Base-by-base conservation (phyloP, 345 rosid species). In the Erodium maritimum region DNA sequence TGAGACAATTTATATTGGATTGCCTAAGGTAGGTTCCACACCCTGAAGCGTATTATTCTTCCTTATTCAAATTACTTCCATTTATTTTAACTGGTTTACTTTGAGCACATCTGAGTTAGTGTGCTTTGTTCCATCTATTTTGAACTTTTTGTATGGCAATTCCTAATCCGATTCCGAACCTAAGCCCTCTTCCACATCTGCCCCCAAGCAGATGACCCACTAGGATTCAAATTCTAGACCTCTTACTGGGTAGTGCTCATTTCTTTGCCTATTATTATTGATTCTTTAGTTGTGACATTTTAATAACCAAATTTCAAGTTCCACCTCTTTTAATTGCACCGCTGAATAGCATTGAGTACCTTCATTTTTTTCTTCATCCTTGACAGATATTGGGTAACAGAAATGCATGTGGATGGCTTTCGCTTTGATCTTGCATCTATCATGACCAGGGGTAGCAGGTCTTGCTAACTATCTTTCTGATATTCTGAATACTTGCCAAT, bases 371-470 rank as follows among this genome's bases (percentile, higher is more conserved):
- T 54, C 19, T 5, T 60, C 54, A 11, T 60, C 55, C 61, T 61
- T 37, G 63, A 66, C 93, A 91, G 98, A 70, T 91, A 91, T 79
- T 91, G 98, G 98, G 98, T 86, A 50, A 79, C 80, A 53, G 98
- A 91, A 76, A 86, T 91, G 90, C 98, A 91, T 71, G 98, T 86
- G 8, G 98, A 91, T 71, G 98, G 98, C 46, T 91, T 91, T 74
- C 98, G 98, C 71, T 91, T 88, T 79, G 96, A 91, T 73, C 98
- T 91, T 75, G 98, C 88, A 69, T 91, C 96, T 50, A 86, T 88
- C 62, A 80, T 91, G 95, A 88, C 96, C 61, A 82, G 98, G 79
- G 66, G 96, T 62, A 84, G 93, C 79, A 84, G 98, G 94, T 82
- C 23, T 23, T 56, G 22, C 60, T 14, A 50, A 61, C 54, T 55